A percentile compares a stretch with the other conserved stretches of the same genome.
phyloP scores from a whole-genome alignment of 768 basidiomycete genomes.

The Mycena indigotica region DNA sequence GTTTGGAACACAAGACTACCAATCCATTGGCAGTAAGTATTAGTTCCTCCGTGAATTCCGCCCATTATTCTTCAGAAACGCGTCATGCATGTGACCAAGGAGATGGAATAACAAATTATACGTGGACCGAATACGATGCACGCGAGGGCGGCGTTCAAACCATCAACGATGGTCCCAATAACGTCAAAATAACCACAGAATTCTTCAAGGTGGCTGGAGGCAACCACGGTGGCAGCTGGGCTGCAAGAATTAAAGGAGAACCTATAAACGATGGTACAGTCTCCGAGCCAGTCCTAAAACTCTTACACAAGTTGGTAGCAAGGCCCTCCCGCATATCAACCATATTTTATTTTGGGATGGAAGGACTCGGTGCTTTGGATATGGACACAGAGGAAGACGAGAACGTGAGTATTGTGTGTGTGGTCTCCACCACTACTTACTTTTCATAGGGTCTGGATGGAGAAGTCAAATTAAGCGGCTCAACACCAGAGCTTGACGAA shows the following conservation, averaged over 20 bases:
- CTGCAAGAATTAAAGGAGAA: constrained; percentile 77
- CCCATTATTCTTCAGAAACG: constrained; percentile 47
- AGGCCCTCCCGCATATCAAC: constrained; percentile 68
- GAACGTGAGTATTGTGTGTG: constrained; percentile 50
- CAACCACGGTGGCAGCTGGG: constrained; percentile 86
- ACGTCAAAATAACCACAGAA: constrained; percentile 81
- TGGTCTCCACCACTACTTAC: constrained; percentile 10
- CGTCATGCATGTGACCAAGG: constrained; percentile 90
- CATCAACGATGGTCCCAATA: constrained; percentile 78
- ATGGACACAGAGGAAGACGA: constrained; percentile 78
- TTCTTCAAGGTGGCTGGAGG: constrained; percentile 87
- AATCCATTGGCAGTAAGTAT: constrained; percentile 65
- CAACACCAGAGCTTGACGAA: constrained; percentile 76
- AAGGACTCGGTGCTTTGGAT: constrained; percentile 81
- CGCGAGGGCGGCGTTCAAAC: constrained; percentile 86
- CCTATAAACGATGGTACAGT: constrained; percentile 68
- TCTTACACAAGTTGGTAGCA: too few species aligned
- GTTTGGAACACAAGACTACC: constrained; percentile 88
- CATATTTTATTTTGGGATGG: constrained; percentile 86
- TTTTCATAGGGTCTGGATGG: constrained; percentile 70
- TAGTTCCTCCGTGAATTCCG: too few species aligned
- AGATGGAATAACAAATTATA: constrained; percentile 79
- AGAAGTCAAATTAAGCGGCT: constrained; percentile 69
- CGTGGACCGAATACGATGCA: constrained; percentile 86
- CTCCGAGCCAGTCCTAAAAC: too few species aligned